A percentile compares a stretch with the other conserved stretches of the same genome.
These are phyloP conservation scores for Trypanosoma avium DNA, from an alignment of 208 protist genomes.

Conservation along the genomic window DNA sequence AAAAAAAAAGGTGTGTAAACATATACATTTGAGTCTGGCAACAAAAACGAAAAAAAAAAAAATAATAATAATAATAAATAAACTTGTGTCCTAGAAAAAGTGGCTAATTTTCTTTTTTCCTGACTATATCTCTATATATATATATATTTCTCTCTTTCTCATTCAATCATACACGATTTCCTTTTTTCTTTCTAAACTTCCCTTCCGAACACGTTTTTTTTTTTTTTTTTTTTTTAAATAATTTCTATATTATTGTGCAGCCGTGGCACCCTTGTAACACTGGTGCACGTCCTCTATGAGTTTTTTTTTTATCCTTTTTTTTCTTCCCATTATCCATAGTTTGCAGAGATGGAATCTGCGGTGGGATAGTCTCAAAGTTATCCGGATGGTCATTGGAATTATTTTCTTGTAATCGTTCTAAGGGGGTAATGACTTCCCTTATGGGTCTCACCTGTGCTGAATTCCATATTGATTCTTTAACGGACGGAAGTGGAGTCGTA, in stretches of 20 bases:
- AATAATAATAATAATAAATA: not conserved
- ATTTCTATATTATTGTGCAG: conserved; percentile 27
- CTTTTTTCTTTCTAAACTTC: too few species aligned
- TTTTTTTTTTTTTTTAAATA: not conserved
- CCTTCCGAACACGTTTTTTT: not conserved
- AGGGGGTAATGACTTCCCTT: not conserved
- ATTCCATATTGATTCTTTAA: not conserved
- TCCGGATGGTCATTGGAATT: not conserved
- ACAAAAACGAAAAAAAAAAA: not conserved
- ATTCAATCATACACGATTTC: too few species aligned
- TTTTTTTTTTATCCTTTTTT: conserved; percentile 2
- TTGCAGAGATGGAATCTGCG: not conserved
- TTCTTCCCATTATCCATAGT: not conserved
- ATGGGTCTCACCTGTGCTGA: not conserved
- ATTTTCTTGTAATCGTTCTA: not conserved
- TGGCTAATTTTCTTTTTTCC: too few species aligned
- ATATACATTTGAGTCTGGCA: too few species aligned
- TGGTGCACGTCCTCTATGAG: conserved; percentile 13
- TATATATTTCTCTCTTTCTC: too few species aligned
- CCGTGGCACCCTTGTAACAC: conserved; percentile 16
- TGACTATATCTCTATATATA: too few species aligned
- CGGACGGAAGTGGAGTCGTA: not conserved
- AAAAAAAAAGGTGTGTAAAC: not conserved
- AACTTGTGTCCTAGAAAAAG: too few species aligned
- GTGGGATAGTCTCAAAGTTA: not conserved